phyloP scores from a whole-genome alignment of 108 stramenopile species.

The Fragilaria radians region DNA sequence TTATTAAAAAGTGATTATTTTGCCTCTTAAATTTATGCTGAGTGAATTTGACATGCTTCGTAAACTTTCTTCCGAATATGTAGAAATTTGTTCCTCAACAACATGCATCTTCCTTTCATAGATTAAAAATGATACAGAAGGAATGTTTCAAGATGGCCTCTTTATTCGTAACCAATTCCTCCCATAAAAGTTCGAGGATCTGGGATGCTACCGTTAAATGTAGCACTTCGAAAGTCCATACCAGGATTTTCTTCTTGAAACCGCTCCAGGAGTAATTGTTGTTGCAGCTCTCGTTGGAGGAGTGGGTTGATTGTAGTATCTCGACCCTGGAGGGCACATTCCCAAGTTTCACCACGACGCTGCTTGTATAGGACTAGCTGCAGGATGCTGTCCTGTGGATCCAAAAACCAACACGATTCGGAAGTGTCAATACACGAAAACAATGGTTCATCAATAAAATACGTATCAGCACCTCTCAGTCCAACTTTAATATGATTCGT shows the following conservation, averaged over 20 bases:
- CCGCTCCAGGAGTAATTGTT: constrained; percentile 89
- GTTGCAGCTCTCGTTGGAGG: constrained; percentile 75
- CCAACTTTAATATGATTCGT: constrained; percentile 50
- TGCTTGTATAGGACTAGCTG: background rate
- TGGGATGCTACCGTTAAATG: constrained; percentile 94
- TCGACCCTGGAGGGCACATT: background rate
- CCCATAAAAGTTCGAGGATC: constrained; percentile 97
- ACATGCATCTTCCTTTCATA: no score
- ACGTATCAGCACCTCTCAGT: constrained; percentile 5
- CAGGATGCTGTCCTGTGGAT: constrained; percentile 28
- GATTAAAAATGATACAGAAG: no score
- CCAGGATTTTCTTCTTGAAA: constrained; percentile 95
- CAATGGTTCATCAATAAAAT: constrained; percentile 30
- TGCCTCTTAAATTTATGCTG: no score
- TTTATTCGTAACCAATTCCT: constrained; percentile 70
- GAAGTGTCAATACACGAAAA: constrained; percentile 70
- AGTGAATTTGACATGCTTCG: no score
- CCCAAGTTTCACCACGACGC: constrained; percentile 1
- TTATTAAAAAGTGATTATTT: no score
- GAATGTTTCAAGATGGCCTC: no score
- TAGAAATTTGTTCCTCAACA: no score
- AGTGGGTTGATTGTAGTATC: background rate
- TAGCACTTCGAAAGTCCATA: constrained; percentile 95
- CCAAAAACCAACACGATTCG: constrained; percentile 79
- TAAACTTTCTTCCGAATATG: no score